These are phyloP conservation scores for Waltergamsia citrina DNA, from an alignment of 2,329 filamentous ascomycete genomes.

Conservation along the genomic window DNA sequence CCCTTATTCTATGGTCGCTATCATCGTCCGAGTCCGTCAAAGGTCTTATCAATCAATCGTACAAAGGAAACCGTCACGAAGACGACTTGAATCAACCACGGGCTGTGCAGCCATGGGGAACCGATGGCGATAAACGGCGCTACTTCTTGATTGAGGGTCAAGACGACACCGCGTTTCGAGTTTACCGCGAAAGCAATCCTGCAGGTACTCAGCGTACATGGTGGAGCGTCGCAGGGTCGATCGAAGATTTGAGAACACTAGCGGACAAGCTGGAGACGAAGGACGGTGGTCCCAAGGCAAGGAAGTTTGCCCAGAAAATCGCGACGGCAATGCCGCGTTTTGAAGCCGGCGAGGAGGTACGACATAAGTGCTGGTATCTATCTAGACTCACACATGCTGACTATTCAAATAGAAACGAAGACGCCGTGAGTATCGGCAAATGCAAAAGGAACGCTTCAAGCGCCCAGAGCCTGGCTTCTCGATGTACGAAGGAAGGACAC, in stretches of 20 bases:
- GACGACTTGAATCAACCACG: constrained; percentile 74
- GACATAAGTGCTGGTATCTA: too few relatives aligned
- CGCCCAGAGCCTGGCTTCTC: constrained; percentile 85
- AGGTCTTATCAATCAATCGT: constrained; percentile 72
- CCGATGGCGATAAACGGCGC: constrained; percentile 79
- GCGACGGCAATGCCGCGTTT: constrained; percentile 75
- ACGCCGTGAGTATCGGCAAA: constrained; percentile 81
- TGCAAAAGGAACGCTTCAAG: constrained; percentile 78
- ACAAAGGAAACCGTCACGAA: constrained; percentile 80
- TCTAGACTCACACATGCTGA: background rate
- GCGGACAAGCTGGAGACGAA: constrained; percentile 66
- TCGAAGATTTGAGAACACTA: constrained; percentile 72
- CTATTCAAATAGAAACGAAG: constrained; percentile 64
- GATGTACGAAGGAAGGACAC: constrained; percentile 89
- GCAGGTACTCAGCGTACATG: constrained; percentile 68
- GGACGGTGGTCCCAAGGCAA: constrained; percentile 76
- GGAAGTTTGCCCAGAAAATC: constrained; percentile 69
- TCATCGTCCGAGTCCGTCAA: constrained; percentile 80
- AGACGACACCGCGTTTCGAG: constrained; percentile 86
- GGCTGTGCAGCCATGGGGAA: constrained; percentile 84
- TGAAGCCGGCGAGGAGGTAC: constrained; percentile 83
- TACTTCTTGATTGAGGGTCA: constrained; percentile 92
- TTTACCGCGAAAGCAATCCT: constrained; percentile 90
- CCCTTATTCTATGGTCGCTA: constrained; percentile 80
- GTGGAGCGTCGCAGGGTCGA: constrained; percentile 86